Conservation (phyloP, 1,284 basidiomycete genomes). For the Ceratobasidium sp. region DNA sequence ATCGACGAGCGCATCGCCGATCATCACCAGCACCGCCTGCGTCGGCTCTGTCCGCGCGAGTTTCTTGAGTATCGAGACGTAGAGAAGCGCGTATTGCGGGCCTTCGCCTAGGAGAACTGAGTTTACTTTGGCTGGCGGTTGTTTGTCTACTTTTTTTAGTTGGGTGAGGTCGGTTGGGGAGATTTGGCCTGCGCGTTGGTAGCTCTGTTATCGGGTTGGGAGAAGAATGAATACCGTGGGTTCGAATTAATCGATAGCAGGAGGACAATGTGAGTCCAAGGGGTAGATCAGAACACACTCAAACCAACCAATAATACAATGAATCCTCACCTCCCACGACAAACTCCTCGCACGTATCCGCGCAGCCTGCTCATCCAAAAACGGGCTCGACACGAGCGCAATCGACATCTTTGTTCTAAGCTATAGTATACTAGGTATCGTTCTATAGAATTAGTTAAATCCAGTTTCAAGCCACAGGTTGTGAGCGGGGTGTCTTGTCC, state of each 20-base stretch:
- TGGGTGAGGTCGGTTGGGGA: conserved; percentile 90
- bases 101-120: conserved; percentile 84
- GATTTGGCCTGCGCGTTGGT: conserved; percentile 94
- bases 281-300: background rate
- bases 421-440: background rate
- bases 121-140: conserved; percentile 80
- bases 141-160: conserved; percentile 91
- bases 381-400: conserved; percentile 87
- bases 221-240: conserved; percentile 48
- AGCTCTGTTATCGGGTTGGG: conserved; percentile 70
- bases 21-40: conserved; percentile 91
- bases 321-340: conserved; percentile 88
- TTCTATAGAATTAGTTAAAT: background rate
- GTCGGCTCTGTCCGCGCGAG: conserved; percentile 94
- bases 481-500: too few species aligned
- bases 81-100: conserved; percentile 87
- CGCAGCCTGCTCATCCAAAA: conserved; percentile 87
- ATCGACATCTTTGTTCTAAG: conserved; percentile 73
- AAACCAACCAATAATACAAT: background rate
- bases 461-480: too few species aligned
- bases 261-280: background rate
- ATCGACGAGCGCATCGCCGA: conserved; percentile 89
- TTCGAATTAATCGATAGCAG: background rate
- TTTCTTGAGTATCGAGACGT: conserved; percentile 93
- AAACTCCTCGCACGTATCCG: conserved; percentile 93